Percentiles rank a stretch among this genome's conserved stretches.
Evolutionary conservation across 495 filamentous ascomycete genomes (phyloP).

Genomic region (Cercophora newfieldiana): DNA sequence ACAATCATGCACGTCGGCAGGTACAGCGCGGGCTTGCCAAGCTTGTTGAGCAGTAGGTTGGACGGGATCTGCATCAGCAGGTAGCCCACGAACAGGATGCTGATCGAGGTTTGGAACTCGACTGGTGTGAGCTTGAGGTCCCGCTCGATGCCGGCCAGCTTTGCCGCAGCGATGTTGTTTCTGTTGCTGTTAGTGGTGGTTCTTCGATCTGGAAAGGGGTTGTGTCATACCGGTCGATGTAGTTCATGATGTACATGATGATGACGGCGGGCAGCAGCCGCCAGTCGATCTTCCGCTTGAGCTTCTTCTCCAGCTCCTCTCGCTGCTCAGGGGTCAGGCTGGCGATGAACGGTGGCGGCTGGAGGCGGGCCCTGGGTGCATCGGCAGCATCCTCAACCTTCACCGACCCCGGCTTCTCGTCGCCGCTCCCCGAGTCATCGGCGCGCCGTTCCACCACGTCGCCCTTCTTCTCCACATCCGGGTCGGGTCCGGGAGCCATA

Average conservation of each 20-base stretch:
- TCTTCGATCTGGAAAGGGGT: neutral
- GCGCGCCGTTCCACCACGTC: neutral
- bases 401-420: conserved; percentile 20
- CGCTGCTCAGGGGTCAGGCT: conserved; percentile 51
- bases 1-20: conserved; percentile 64
- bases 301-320: conserved; percentile 43
- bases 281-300: conserved; percentile 65
- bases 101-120: conserved; percentile 62
- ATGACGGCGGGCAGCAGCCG: conserved; percentile 58
- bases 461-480: conserved; percentile 10
- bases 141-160: conserved; percentile 48
- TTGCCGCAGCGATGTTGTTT: conserved; percentile 56
- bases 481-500: neutral
- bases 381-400: conserved; percentile 19
- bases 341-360: conserved; percentile 51
- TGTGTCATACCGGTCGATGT: conserved; percentile 60
- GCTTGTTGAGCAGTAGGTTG: conserved; percentile 60
- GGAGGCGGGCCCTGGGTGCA: conserved; percentile 15
- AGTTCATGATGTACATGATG: conserved; percentile 72
- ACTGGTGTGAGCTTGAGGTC: conserved; percentile 46
- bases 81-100: conserved; percentile 71
- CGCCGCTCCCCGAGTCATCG: conserved; percentile 18
- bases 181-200: conserved; percentile 18
- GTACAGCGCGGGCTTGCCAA: conserved; percentile 62
- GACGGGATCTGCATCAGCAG: conserved; percentile 62